Evolutionary conservation across 2,329 filamentous ascomycete genomes (phyloP), one percentile per base, ranked within the genome.

Genomic region (Septoria petroselini): DNA sequence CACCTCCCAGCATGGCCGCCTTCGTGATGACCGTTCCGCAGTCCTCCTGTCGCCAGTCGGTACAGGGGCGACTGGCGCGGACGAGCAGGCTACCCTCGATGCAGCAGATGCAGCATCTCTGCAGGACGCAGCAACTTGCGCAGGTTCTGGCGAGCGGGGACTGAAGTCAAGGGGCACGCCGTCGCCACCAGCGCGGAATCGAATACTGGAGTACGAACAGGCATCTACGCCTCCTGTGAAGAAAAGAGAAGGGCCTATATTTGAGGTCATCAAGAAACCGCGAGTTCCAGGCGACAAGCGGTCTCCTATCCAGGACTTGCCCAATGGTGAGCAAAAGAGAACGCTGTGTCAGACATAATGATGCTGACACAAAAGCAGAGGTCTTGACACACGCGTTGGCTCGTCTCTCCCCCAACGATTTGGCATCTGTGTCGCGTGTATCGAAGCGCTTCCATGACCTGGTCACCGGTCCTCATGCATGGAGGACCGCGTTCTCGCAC

Each of bases 331-430:
- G 78, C 55, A 12, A 17, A 39, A 30, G 29, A 15, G 9, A 9
- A 14, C 21, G 18, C 21, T 19, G 33, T 34, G 23, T 43, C 38
- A 39, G 37, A 48, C 38, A 46, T 33, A n/a, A n/a, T n/a, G n/a
- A n/a, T n/a, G n/a, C n/a, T n/a, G n/a, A n/a, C n/a, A n/a, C n/a
- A n/a, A n/a, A n/a, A 41, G 29, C 69, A 96, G 93, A 98, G 77
- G 84, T 97, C 50, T 71, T 97, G 69, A 95, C 88, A 8, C 90
- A 96, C 63, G 84, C 95, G 25, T 73, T 97, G 50, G 95, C 93
- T 31, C 88, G 97, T 72, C 76, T 98, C 44, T 85, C 91, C 43
- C 89, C 91, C 7, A 82, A 88, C 55, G 90, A 91, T 18, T 81
- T 97, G 61, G 83, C 85, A 14, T 81, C 85, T 7, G 85, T 95